Evolutionary conservation across 305 asterid genomes (phyloP).

Genomic region (Fraxinus floribunda): DNA sequence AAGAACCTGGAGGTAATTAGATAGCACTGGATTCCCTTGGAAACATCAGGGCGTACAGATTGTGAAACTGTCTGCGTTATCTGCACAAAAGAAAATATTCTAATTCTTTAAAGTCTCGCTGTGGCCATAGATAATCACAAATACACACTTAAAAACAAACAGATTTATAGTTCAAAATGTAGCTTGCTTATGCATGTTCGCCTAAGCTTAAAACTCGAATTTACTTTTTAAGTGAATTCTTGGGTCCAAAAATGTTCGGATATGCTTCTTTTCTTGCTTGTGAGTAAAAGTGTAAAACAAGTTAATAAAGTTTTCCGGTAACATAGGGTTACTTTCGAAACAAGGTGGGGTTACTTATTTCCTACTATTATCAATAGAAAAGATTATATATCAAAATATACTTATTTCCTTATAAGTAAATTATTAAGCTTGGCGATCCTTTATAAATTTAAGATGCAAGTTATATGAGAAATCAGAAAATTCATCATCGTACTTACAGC

Average conservation of each 20-base stretch:
- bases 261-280: not conserved
- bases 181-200: not conserved
- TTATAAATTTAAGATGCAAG: not conserved
- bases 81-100: constrained; percentile 28
- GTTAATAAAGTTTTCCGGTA: not conserved
- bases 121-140: not conserved
- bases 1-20: constrained; percentile 44
- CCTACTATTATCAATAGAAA: not conserved
- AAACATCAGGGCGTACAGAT: constrained; percentile 39
- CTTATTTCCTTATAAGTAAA: not conserved
- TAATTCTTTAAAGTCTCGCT: not conserved
- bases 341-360: not conserved
- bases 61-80: constrained; percentile 40
- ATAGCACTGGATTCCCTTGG: constrained; percentile 45
- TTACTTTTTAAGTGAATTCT: not conserved
- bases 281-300: not conserved
- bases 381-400: not conserved
- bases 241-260: not conserved
- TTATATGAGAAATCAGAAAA: not conserved
- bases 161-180: not conserved
- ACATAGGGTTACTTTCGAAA: not conserved
- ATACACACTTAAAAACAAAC: not conserved
- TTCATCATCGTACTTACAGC: constrained; percentile 22
- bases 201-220: not conserved
- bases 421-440: not conserved